A percentile compares a stretch with the other conserved stretches of the same genome.
These are phyloP conservation scores for Solanum chmielewskii DNA, from an alignment of 257 asterid species.

Conservation along the genomic window DNA sequence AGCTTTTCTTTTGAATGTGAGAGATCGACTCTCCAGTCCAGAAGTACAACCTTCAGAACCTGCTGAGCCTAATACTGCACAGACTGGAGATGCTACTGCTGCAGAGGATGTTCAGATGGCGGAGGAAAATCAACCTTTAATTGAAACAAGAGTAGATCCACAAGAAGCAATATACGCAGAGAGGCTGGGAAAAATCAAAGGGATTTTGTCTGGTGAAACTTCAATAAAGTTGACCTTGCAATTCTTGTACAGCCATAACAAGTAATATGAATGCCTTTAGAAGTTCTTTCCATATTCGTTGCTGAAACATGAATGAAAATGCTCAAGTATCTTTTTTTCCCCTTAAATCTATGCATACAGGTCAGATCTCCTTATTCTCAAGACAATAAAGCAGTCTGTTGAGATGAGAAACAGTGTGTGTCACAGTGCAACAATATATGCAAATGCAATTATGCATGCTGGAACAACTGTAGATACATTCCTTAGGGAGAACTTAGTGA, in stretches of 20 bases:
- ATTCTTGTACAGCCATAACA: conserved; percentile 84
- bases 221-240: conserved; percentile 85
- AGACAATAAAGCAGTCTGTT: conserved; percentile 94
- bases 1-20: conserved; percentile 74
- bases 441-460: conserved; percentile 98
- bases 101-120: conserved; percentile 58
- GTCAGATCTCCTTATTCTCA: conserved; percentile 90
- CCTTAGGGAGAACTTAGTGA: conserved; percentile 86
- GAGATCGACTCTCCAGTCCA: conserved; percentile 51
- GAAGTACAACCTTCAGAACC: conserved; percentile 36
- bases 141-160: conserved; percentile 20
- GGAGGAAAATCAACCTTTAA: conserved; percentile 33
- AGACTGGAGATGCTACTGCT: conserved; percentile 20
- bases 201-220: conserved; percentile 90
- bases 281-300: background rate
- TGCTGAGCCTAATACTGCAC: conserved; percentile 32
- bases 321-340: background rate
- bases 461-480: conserved; percentile 97
- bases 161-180: conserved; percentile 56
- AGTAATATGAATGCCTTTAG: conserved; percentile 32
- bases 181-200: conserved; percentile 53
- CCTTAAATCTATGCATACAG: conserved; percentile 20
- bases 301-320: background rate
- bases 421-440: conserved; percentile 92
- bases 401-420: conserved; percentile 93